A percentile compares a stretch with the other conserved stretches of the same genome.
Conservation (phyloP, 768 basidiomycete genomes). For the Leccinellum luteum region DNA sequence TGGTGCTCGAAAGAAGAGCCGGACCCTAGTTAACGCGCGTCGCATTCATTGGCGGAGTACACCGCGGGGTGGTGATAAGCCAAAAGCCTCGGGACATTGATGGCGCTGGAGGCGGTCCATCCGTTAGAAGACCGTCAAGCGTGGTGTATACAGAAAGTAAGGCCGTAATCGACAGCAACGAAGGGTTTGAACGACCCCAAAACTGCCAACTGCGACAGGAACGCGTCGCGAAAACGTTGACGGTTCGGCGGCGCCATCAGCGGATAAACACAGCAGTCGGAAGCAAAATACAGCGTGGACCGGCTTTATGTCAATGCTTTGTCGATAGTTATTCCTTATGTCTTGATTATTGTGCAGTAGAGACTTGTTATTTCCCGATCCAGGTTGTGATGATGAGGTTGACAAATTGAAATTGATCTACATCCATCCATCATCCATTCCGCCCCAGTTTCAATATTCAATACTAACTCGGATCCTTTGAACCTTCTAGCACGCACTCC, state of each 20-base stretch:
- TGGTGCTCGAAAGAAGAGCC: conserved; percentile 6
- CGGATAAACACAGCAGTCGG: conserved; percentile 9
- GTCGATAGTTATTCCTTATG: conserved; percentile 6
- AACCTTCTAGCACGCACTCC: conserved; percentile 12
- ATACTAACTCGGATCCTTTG: conserved; percentile 13
- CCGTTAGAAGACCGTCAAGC: background rate
- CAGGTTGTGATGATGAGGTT: background rate
- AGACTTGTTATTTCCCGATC: conserved; percentile 9
- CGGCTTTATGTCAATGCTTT: conserved; percentile 29
- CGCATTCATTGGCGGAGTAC: background rate
- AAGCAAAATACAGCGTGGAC: background rate
- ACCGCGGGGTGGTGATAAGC: conserved; percentile 10
- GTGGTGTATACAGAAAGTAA: conserved; percentile 2
- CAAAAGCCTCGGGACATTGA: background rate
- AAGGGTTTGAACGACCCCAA: conserved; percentile 26
- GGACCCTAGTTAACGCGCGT: conserved; percentile 19
- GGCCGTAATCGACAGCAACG: conserved; percentile 3
- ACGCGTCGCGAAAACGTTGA: conserved; percentile 16
- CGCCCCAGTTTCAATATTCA: background rate
- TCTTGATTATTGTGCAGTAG: conserved; percentile 4
- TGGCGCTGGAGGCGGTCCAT: background rate
- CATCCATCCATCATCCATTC: conserved; percentile 9
- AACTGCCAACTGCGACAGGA: conserved; percentile 30
- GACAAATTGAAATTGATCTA: conserved; percentile 17
- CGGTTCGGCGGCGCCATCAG: conserved; percentile 10